Percentiles rank a stretch among this genome's conserved stretches.
These are phyloP conservation scores for Candida krabiensis DNA, from an alignment of 805 yeast species.

Conservation along the genomic window DNA sequence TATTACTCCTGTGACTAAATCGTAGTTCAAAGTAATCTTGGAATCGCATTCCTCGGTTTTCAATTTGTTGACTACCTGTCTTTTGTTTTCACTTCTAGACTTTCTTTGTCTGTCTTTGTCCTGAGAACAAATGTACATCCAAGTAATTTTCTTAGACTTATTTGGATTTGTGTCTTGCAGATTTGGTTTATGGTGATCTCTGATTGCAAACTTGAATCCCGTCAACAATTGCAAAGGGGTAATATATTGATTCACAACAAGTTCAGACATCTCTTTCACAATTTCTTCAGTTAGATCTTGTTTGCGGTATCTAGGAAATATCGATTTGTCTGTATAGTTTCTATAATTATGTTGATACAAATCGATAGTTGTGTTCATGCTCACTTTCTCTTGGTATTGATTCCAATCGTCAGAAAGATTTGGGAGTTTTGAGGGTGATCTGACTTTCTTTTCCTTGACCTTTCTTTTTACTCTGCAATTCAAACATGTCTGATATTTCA, in stretches of 20 bases:
- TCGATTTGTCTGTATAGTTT: conserved; percentile 30
- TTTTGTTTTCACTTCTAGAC: conserved; percentile 39
- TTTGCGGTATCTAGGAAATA: conserved; percentile 35
- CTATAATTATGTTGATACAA: conserved; percentile 36
- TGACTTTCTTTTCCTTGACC: conserved; percentile 31
- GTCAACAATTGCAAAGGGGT: conserved; percentile 41
- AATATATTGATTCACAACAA: conserved; percentile 36
- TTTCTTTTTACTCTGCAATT: conserved; percentile 41
- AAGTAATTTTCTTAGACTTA: conserved; percentile 40
- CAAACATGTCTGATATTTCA: conserved; percentile 42
- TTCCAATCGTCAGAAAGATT: conserved; percentile 36
- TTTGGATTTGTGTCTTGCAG: conserved; percentile 35
- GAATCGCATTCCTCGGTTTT: conserved; percentile 44
- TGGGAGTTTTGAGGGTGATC: conserved; percentile 33
- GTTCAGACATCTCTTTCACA: conserved; percentile 35
- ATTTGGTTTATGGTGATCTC: conserved; percentile 43
- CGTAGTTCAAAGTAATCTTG: conserved; percentile 39
- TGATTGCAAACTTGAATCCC: conserved; percentile 43
- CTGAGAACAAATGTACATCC: conserved; percentile 47
- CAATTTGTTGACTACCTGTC: conserved; percentile 38
- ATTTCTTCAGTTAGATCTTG: conserved; percentile 32
- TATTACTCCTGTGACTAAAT: conserved; percentile 37
- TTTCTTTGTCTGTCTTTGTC: conserved; percentile 43
- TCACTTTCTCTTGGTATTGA: conserved; percentile 34
- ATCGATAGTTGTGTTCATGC: conserved; percentile 35